A percentile compares a stretch with the other conserved stretches of the same genome.
Evolutionary conservation across 176 grass and related monocot species (phyloP).

Genomic region (Guadua angustifolia): DNA sequence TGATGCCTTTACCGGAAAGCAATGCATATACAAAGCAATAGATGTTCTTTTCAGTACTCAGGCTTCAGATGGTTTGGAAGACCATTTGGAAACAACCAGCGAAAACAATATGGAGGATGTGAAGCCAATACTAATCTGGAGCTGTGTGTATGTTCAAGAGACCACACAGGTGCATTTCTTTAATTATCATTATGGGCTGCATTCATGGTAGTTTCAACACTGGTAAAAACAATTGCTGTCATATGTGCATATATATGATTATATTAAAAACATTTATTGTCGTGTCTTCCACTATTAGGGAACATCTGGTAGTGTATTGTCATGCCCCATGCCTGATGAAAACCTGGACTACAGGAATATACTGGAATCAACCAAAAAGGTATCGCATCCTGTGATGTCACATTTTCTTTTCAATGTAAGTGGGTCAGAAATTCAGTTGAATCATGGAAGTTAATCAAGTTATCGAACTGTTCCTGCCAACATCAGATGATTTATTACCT

Average conservation of each 20-base stretch:
- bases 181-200: constrained; percentile 20
- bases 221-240: constrained; percentile 11
- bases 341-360: constrained; percentile 75
- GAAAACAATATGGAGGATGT: constrained; percentile 41
- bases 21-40: constrained; percentile 70
- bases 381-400: constrained; percentile 40
- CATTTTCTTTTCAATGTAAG: constrained; percentile 41
- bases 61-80: constrained; percentile 47
- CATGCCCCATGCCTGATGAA: constrained; percentile 83
- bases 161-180: constrained; percentile 63
- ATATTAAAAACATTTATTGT: constrained; percentile 34
- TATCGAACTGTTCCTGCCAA: constrained; percentile 26
- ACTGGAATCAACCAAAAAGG: constrained; percentile 77
- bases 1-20: constrained; percentile 61
- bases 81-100: constrained; percentile 34
- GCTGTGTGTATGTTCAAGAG: constrained; percentile 75
- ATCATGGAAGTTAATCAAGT: background rate
- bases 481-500: constrained; percentile 3
- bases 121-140: constrained; percentile 78
- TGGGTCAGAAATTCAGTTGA: constrained; percentile 16
- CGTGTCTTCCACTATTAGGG: constrained; percentile 54
- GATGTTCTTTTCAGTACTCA: constrained; percentile 65
- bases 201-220: constrained; percentile 18
- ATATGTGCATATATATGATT: constrained; percentile 32
- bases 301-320: constrained; percentile 56